Evolutionary conservation across 768 basidiomycete species (phyloP), one percentile per base, ranked within the genome.

Genomic region (Lactarius hatsudake): DNA sequence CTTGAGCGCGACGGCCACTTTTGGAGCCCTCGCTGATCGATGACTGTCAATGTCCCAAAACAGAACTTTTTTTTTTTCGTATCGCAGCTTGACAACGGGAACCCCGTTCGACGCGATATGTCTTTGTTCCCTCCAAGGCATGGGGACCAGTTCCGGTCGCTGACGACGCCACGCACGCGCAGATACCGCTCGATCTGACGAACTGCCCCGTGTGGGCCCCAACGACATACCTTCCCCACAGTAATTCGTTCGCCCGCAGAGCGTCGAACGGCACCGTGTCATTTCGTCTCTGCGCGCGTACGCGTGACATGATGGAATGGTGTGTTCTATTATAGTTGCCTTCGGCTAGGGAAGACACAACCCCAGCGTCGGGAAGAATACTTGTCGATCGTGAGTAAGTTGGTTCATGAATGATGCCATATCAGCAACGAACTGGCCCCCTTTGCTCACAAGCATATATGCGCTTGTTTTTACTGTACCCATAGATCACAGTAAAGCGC

Each of bases 161-260:
- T 58, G 60, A 53, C 36, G 9, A 23, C 23, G 2, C 51, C 12
- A 26, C 8, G 2, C 54, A 10, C 36, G 36, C 62, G 23, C 56
- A 84, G 86, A 78, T 87, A 66, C 74, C 84, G 1, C 75, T 88
- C 3, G 84, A 85, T 1, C 70, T 85, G 17, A 80, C 81, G 2
- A 74, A 75, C 18, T 86, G 86, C 67, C 86, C 86, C 8, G 76
- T 81, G 2, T 88, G 86, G 86, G 79, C 75, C 5, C 79, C 81
- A 20, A 82, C 82, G 0, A 75, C 86, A 5, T 74, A 74, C n/a
- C 70, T 89, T 0, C 85, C 85, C 4, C 77, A 81, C 66, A 83
- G 66, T 87, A 28, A 83, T 75, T 87, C 87, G 74, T 87, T 86
- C 63, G 84, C 87, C 70, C 76, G 84, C 38, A 87, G 84, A 73